Base-by-base conservation (phyloP, 371 early-diverging fungal genomes). In the Cladochytrium tenue region DNA sequence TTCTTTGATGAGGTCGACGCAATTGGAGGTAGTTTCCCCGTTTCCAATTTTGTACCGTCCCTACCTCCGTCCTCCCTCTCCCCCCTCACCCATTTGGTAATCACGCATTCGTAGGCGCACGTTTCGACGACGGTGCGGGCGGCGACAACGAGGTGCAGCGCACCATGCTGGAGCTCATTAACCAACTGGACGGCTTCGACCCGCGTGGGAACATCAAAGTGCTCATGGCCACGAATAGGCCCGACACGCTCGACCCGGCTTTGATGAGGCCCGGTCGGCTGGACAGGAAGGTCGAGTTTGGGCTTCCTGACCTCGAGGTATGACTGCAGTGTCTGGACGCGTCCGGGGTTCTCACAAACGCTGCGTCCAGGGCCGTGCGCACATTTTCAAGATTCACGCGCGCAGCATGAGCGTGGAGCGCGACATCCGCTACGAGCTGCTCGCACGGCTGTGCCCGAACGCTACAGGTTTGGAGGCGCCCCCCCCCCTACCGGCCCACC, bases 1-100 rank as follows among this genome's bases (percentile, higher is more conserved):
- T 99, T 99, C 79, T 98, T 99, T 87, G 99, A 99, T 79, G 99
- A 99, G 84, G 93, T 99, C 34, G 99, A 99, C 81, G 98, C 99
- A 31, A 98, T 99, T 78, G 99, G 99, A 77, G 97, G 94, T 77
- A 77, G 10, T 50, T 32, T 52, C 7, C 34, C 27, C 56, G 1
- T 27, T 50, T 17, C 50, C 50, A 15, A 50, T 13, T 43, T 43
- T n/a, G n/a, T 13, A 13, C 13, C n/a, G n/a, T n/a, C n/a, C n/a
- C n/a, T n/a, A n/a, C n/a, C n/a, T n/a, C n/a, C n/a, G n/a, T n/a
- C n/a, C n/a, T n/a, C n/a, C n/a, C n/a, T n/a, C n/a, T n/a, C n/a
- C n/a, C n/a, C n/a, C n/a, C n/a, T n/a, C n/a, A n/a, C n/a, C n/a
- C n/a, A n/a, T n/a, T n/a, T n/a, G n/a, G n/a, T n/a, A n/a, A n/a